phyloP scores from a whole-genome alignment of 306 rosid species.

The Amphicarpaea edgeworthii region DNA sequence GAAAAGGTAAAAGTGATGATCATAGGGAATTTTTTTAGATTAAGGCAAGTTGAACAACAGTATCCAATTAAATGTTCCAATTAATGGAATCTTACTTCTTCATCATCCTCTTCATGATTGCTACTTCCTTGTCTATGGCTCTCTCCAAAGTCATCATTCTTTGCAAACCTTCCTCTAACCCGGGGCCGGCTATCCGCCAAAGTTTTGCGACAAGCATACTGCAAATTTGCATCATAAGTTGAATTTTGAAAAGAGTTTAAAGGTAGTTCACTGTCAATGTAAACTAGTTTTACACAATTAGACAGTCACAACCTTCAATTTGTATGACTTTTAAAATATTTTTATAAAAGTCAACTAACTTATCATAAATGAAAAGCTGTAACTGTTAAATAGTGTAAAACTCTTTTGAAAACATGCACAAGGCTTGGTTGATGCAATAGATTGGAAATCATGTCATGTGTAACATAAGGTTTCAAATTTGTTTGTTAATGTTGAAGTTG shows the following conservation, averaged over 20 bases:
- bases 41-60: constrained; percentile 27
- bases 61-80: background rate
- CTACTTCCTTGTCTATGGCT: constrained; percentile 61
- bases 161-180: constrained; percentile 96
- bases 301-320: too few species aligned
- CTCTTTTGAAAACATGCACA: constrained; percentile 5
- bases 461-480: constrained; percentile 17
- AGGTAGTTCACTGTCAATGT: too few species aligned
- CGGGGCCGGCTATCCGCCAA: constrained; percentile 96
- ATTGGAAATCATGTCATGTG: constrained; percentile 11
- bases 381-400: too few species aligned
- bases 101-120: constrained; percentile 89
- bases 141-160: constrained; percentile 93
- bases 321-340: too few species aligned
- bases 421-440: background rate
- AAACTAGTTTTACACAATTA: too few species aligned
- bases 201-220: constrained; percentile 98
- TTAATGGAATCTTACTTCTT: constrained; percentile 68
- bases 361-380: too few species aligned
- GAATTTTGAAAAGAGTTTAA: too few species aligned
- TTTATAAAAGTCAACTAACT: too few species aligned
- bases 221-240: constrained; percentile 49
- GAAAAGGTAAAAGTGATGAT: constrained; percentile 37
- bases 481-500: background rate
- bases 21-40: constrained; percentile 34